These are phyloP conservation scores for Penicillium dipodomyicola DNA, from an alignment of 495 filamentous ascomycete genomes.

Conservation along the genomic window DNA sequence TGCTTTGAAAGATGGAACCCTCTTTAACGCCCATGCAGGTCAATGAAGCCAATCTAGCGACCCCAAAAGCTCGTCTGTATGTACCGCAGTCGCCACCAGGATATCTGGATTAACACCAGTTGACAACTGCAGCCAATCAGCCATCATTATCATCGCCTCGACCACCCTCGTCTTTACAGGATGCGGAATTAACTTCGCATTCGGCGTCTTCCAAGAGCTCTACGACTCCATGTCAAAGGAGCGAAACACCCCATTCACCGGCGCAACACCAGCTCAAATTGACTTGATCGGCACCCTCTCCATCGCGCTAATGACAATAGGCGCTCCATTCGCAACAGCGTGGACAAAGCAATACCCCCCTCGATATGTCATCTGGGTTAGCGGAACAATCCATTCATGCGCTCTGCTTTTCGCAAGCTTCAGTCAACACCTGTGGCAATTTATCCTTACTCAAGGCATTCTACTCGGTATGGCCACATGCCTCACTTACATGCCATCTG, in stretches of 20 bases:
- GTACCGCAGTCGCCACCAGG: neutral
- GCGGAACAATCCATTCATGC: constrained; percentile 31
- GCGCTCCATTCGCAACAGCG: constrained; percentile 36
- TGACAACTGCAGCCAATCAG: constrained; percentile 14
- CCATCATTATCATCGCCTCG: constrained; percentile 31
- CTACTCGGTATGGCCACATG: constrained; percentile 37
- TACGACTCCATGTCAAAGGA: constrained; percentile 39
- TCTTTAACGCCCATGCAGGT: constrained; percentile 15
- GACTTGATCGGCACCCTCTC: constrained; percentile 46
- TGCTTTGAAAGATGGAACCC: constrained; percentile 1
- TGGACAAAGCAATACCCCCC: constrained; percentile 41
- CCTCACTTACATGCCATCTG: constrained; percentile 39
- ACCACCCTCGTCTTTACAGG: constrained; percentile 37
- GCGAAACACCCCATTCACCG: constrained; percentile 34
- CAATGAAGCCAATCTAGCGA: neutral
- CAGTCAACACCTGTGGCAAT: constrained; percentile 40
- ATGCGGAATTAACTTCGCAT: constrained; percentile 46
- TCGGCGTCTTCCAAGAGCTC: constrained; percentile 47
- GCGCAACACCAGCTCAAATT: constrained; percentile 40
- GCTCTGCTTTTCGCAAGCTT: constrained; percentile 37
- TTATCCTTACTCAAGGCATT: constrained; percentile 40
- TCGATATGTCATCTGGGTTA: constrained; percentile 27
- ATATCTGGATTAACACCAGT: neutral
- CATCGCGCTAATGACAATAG: constrained; percentile 44
- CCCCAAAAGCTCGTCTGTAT: constrained; percentile 13